These are phyloP conservation scores for Cynanchum wilfordii DNA, from an alignment of 257 asterid genomes.

Conservation along the genomic window DNA sequence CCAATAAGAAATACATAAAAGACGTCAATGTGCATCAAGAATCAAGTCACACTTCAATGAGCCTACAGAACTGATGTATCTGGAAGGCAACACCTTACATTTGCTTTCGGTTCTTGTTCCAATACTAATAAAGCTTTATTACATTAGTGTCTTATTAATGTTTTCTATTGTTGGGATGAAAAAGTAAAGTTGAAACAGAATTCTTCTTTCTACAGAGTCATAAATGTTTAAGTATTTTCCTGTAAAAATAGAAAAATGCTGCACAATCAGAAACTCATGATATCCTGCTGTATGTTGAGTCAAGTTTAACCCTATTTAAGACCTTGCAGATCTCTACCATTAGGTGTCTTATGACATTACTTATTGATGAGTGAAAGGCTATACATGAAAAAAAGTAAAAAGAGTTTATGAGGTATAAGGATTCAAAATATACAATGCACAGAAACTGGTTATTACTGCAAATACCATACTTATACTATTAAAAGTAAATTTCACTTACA, in stretches of 20 bases:
- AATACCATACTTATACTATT: background rate
- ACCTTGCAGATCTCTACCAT: background rate
- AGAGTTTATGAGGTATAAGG: background rate
- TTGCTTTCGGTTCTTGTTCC: background rate
- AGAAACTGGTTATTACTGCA: background rate
- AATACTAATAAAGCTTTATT: background rate
- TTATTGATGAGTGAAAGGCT: background rate
- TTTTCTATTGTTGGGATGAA: background rate
- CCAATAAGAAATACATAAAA: constrained; percentile 2
- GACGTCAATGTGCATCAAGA: background rate
- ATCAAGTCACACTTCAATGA: constrained; percentile 2
- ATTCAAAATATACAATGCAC: background rate
- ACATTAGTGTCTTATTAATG: too few relatives aligned
- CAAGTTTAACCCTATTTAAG: background rate
- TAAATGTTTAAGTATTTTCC: background rate
- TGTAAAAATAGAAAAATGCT: background rate
- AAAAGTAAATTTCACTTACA: constrained; percentile 43
- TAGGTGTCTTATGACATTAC: background rate
- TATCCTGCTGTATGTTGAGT: background rate
- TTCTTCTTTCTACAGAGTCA: background rate
- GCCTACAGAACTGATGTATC: background rate
- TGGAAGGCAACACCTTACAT: background rate
- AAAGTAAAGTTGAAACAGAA: background rate
- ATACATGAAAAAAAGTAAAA: background rate
- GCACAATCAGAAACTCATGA: background rate